phyloP scores from a whole-genome alignment of 1,139 yeast genomes.

The Pichia sorboxylosa region DNA sequence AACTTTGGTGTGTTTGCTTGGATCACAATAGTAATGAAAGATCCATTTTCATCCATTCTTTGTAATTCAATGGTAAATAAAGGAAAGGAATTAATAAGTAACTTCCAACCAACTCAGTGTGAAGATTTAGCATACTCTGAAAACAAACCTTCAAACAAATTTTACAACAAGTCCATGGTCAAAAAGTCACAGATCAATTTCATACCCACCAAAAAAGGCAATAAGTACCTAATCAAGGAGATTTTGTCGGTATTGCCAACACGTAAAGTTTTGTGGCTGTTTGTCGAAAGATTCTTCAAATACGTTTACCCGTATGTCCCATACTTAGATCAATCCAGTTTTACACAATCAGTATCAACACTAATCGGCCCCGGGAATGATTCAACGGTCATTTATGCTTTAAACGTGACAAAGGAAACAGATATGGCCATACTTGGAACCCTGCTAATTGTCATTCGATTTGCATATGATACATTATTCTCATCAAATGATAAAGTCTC shows the following conservation, averaged over 20 bases:
- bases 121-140: too few species aligned
- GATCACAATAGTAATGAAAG: slow-evolving; percentile 36
- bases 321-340: slow-evolving; percentile 32
- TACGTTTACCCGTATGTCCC: slow-evolving; percentile 39
- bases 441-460: slow-evolving; percentile 30
- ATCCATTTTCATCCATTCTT: slow-evolving; percentile 31
- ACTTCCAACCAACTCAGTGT: too few species aligned
- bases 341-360: slow-evolving; percentile 21
- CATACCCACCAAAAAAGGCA: neutral
- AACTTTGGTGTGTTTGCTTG: slow-evolving; percentile 41
- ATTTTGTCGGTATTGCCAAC: slow-evolving; percentile 22
- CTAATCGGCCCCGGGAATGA: slow-evolving; percentile 7
- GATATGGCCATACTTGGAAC: slow-evolving; percentile 39
- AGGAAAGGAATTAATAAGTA: neutral
- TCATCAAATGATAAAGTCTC: slow-evolving; percentile 23
- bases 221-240: neutral
- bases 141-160: neutral
- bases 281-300: slow-evolving; percentile 33
- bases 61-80: slow-evolving; percentile 12
- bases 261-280: slow-evolving; percentile 33
- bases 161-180: neutral
- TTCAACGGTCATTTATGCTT: slow-evolving; percentile 4
- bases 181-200: neutral
- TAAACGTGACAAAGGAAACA: slow-evolving; percentile 20
- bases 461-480: slow-evolving; percentile 30